phyloP scores from a whole-genome alignment of 441 rosid genomes.

The Omphalea diandra region DNA sequence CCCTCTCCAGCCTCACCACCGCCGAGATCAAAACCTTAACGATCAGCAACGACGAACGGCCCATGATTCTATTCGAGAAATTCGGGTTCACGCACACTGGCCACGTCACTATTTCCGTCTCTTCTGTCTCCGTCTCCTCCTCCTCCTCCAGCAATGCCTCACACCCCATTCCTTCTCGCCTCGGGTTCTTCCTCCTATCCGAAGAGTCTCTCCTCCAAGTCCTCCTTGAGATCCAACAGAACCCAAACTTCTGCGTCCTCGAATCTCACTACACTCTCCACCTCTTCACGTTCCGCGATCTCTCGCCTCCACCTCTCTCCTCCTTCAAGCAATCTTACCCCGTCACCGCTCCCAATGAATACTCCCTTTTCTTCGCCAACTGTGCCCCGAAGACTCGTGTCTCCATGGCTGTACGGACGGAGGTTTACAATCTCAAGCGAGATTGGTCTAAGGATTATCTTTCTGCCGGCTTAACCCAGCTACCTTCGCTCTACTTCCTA shows the following conservation, averaged over 20 bases:
- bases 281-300: conserved; percentile 82
- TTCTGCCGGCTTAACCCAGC: conserved; percentile 86
- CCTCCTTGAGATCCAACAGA: conserved; percentile 78
- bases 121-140: conserved; percentile 65
- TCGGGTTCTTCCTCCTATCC: conserved; percentile 94
- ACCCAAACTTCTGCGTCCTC: conserved; percentile 80
- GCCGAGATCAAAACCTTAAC: conserved; percentile 89
- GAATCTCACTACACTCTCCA: conserved; percentile 55
- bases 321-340: conserved; percentile 62
- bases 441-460: conserved; percentile 62
- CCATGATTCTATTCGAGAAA: conserved; percentile 95
- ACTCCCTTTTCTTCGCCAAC: conserved; percentile 88
- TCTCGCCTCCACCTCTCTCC: conserved; percentile 77
- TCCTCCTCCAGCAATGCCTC: conserved; percentile 43
- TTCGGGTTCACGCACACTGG: conserved; percentile 95
- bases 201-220: conserved; percentile 89
- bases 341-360: conserved; percentile 72
- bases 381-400: conserved; percentile 83
- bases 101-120: conserved; percentile 56
- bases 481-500: conserved; percentile 62
- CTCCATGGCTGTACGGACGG: conserved; percentile 77
- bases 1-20: conserved; percentile 33
- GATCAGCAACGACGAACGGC: conserved; percentile 65
- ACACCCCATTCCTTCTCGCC: conserved; percentile 59
- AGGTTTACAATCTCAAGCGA: conserved; percentile 67